A percentile compares a stretch with the other conserved stretches of the same genome.
Evolutionary conservation across 345 rosid species (phyloP).

Genomic region (Camelina neglecta): DNA sequence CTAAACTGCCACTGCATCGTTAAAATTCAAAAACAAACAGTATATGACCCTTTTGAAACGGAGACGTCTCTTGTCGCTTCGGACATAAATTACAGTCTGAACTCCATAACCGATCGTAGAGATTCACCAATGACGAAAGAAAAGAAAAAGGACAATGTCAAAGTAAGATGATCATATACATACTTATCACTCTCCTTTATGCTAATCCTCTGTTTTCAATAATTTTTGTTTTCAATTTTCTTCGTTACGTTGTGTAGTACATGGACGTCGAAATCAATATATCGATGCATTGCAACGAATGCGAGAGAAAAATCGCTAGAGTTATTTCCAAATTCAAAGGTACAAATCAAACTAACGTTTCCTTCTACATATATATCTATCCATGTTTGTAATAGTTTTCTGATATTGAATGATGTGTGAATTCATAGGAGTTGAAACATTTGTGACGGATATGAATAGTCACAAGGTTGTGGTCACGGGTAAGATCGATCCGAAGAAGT

Average conservation of each 20-base stretch:
- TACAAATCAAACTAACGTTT: constrained; percentile 20
- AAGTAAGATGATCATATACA: constrained; percentile 27
- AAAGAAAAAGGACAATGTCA: constrained; percentile 39
- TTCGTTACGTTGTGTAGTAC: constrained; percentile 43
- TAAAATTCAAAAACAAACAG: not conserved
- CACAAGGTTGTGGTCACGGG: constrained; percentile 70
- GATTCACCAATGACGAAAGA: constrained; percentile 35
- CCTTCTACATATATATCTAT: not conserved
- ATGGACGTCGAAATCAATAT: constrained; percentile 54
- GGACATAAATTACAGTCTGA: not conserved
- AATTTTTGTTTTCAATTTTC: not conserved
- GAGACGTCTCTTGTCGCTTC: constrained; percentile 29
- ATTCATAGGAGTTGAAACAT: constrained; percentile 67
- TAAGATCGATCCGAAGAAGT: constrained; percentile 57
- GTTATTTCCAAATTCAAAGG: constrained; percentile 70
- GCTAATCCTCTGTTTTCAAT: not conserved
- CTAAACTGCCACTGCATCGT: constrained; percentile 19
- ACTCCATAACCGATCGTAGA: not conserved
- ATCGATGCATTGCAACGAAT: constrained; percentile 83
- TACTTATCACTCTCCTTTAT: not conserved
- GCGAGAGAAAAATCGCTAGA: constrained; percentile 69
- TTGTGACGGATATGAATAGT: constrained; percentile 65
- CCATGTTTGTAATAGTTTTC: not conserved
- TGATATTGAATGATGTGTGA: not conserved
- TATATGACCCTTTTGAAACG: not conserved